These are phyloP conservation scores for Teunomyces atbi DNA, from an alignment of 805 yeast genomes.

Conservation along the genomic window DNA sequence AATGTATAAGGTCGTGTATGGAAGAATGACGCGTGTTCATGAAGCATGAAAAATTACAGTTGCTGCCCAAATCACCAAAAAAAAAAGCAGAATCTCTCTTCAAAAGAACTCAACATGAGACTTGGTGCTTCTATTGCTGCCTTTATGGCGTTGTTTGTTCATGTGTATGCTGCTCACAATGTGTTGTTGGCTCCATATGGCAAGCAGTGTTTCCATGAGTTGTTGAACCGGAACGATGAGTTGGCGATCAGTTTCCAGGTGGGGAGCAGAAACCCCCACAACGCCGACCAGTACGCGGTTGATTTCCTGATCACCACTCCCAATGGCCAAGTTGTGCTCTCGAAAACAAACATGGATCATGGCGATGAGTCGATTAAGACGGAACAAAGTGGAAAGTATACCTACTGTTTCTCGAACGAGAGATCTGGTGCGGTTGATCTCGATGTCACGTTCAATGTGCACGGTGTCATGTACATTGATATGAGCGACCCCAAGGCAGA, in stretches of 20 bases:
- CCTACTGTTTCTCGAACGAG: slow-evolving; percentile 91
- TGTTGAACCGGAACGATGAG: slow-evolving; percentile 78
- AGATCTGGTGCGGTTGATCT: slow-evolving; percentile 67
- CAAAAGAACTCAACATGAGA: slow-evolving; percentile 4
- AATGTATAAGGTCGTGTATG: background rate
- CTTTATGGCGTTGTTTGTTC: slow-evolving; percentile 4
- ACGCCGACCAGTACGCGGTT: slow-evolving; percentile 59
- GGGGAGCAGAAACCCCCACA: slow-evolving; percentile 79
- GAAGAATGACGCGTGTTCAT: slow-evolving; percentile 3
- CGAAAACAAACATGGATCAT: slow-evolving; percentile 61
- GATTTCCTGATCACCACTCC: slow-evolving; percentile 57
- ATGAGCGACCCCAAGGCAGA: slow-evolving; percentile 72
- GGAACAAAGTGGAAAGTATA: slow-evolving; percentile 65
- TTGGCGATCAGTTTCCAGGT: slow-evolving; percentile 88
- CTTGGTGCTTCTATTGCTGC: slow-evolving; percentile 3
- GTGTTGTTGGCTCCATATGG: slow-evolving; percentile 81
- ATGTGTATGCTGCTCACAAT: slow-evolving; percentile 57
- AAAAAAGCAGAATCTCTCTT: too few relatives aligned
- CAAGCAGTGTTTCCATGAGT: slow-evolving; percentile 84
- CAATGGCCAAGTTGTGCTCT: slow-evolving; percentile 47
- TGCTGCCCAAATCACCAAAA: too few relatives aligned
- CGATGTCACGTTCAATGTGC: slow-evolving; percentile 93
- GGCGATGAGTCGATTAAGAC: slow-evolving; percentile 77
- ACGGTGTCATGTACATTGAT: slow-evolving; percentile 86
- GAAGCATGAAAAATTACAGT: background rate